Evolutionary conservation across 306 rosid genomes (phyloP).

Genomic region (Carpinus viminea): DNA sequence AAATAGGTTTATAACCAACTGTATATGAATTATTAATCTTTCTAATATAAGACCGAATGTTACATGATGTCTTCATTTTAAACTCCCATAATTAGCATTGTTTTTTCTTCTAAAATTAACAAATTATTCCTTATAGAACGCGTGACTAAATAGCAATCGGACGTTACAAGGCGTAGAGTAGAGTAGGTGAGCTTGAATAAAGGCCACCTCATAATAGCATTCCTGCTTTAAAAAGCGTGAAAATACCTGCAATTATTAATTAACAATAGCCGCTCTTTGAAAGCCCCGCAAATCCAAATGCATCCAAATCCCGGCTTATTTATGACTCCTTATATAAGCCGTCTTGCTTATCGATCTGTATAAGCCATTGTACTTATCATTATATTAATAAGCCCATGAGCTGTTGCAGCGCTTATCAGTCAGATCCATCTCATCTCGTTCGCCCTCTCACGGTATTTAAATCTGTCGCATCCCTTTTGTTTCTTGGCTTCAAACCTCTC

Average conservation of each 20-base stretch:
- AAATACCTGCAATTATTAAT: neutral
- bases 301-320: conserved; percentile 44
- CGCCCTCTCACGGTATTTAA: conserved; percentile 77
- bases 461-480: conserved; percentile 64
- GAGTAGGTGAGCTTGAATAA: too few relatives aligned
- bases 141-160: too few relatives aligned
- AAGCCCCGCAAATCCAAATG: conserved; percentile 44
- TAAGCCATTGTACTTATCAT: accelerated
- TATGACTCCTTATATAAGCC: conserved; percentile 36
- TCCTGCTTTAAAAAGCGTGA: neutral
- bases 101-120: too few relatives aligned
- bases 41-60: too few relatives aligned
- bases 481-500: conserved; percentile 63
- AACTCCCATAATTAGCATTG: too few relatives aligned
- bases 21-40: too few relatives aligned
- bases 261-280: conserved; percentile 11
- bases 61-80: too few relatives aligned
- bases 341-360: accelerated
- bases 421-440: conserved; percentile 33
- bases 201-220: neutral
- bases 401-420: conserved; percentile 28
- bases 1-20: too few relatives aligned
- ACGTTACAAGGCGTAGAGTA: too few relatives aligned
- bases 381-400: accelerated
- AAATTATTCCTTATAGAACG: too few relatives aligned